Evolutionary conservation across 345 rosid genomes (phyloP).

Genomic region (thale cress (Arabidopsis thaliana)): TAIR10.1 NC_003075.7:16109001-16109500

Average conservation of each 20-base stretch:
- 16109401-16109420: slow-evolving; percentile 19
- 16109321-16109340: slow-evolving; percentile 58
- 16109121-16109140: background rate
- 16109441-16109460: slow-evolving; percentile 68
- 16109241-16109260: slow-evolving; percentile 65
- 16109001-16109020: slow-evolving; percentile 69
- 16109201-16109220: slow-evolving; percentile 60
- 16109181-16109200: slow-evolving; percentile 57
- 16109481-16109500: slow-evolving; percentile 67
- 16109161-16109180: slow-evolving; percentile 72
- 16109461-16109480: slow-evolving; percentile 93
- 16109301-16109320: slow-evolving; percentile 65
- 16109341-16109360: slow-evolving; percentile 53
- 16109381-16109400: background rate
- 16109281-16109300: slow-evolving; percentile 77
- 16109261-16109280: slow-evolving; percentile 91
- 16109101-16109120: background rate
- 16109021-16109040: slow-evolving; percentile 90
- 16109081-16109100: background rate
- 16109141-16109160: slow-evolving; percentile 87
- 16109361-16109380: background rate
- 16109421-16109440: slow-evolving; percentile 59
- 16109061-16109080: background rate
- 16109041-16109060: slow-evolving; percentile 81
- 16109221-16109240: slow-evolving; percentile 74